These are phyloP conservation scores for Cymodocea nodosa DNA, from an alignment of 116 monocot genomes.

Conservation along the genomic window DNA sequence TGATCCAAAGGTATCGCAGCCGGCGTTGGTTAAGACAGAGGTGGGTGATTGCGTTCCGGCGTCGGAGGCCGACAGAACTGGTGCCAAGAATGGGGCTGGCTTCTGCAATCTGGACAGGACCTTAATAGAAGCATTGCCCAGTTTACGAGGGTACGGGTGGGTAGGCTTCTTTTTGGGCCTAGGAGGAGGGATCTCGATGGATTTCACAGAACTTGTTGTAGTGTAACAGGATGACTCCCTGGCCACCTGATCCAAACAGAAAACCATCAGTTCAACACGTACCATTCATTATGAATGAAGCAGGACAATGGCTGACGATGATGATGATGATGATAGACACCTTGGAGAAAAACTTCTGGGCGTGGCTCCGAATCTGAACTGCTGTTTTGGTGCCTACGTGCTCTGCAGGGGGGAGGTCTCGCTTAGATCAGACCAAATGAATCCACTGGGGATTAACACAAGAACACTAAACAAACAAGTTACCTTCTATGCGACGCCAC, in stretches of 20 bases:
- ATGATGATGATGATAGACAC: slow-evolving; percentile 15
- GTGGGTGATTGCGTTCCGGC: slow-evolving; percentile 58
- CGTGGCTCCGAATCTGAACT: slow-evolving; percentile 86
- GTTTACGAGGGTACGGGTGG: slow-evolving; percentile 11
- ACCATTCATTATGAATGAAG: neutral
- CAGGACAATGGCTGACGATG: too few relatives aligned
- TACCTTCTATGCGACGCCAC: slow-evolving; percentile 88
- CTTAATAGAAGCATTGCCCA: neutral
- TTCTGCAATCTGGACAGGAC: neutral
- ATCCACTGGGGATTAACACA: neutral
- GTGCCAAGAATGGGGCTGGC: too few relatives aligned
- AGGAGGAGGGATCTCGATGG: slow-evolving; percentile 12
- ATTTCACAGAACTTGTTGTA: slow-evolving; percentile 4
- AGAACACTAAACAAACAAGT: neutral
- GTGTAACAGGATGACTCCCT: slow-evolving; percentile 19
- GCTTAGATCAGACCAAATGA: neutral
- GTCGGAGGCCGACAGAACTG: slow-evolving; percentile 14
- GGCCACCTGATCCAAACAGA: neutral
- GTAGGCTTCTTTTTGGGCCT: slow-evolving; percentile 9
- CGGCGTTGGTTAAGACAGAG: slow-evolving; percentile 47
- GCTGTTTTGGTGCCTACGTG: slow-evolving; percentile 72
- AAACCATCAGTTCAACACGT: neutral
- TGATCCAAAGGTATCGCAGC: slow-evolving; percentile 18
- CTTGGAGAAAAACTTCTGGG: slow-evolving; percentile 94
- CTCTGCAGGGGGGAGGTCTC: slow-evolving; percentile 17